phyloP scores from a whole-genome alignment of 208 protist species.

The Acanthamoeba royreba region DNA sequence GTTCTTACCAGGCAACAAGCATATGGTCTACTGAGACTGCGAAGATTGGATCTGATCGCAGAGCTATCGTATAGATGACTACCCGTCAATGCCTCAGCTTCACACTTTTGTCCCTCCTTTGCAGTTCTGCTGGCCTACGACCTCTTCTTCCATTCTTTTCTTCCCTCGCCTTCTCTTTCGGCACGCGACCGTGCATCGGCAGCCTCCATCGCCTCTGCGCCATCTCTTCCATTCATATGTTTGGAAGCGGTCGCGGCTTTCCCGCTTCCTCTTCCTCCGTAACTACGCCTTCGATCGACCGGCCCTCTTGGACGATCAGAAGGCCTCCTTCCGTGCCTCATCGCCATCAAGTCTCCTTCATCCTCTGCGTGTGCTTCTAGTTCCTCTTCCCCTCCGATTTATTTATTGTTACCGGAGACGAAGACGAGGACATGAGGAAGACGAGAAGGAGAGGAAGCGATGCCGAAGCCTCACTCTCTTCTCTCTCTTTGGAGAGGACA shows the following conservation, averaged over 20 bases:
- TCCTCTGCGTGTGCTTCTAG: not conserved
- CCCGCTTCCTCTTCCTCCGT: not conserved
- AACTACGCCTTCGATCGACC: too few species aligned
- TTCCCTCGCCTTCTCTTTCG: not conserved
- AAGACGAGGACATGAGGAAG: too few species aligned
- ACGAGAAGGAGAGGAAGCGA: too few species aligned
- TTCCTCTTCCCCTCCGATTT: not conserved
- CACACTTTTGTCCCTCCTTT: not conserved
- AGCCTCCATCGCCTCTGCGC: not conserved
- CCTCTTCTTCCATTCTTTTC: not conserved
- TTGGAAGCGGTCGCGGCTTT: not conserved
- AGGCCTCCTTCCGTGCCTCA: not conserved
- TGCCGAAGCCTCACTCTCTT: not conserved
- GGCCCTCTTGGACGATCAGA: too few species aligned
- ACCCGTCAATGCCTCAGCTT: not conserved
- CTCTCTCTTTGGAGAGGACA: not conserved
- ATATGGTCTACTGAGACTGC: not conserved
- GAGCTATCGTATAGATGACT: not conserved
- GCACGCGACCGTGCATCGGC: not conserved
- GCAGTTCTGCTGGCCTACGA: too few species aligned
- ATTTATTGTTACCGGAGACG: not conserved
- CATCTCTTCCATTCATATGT: not conserved
- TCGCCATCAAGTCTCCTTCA: not conserved
- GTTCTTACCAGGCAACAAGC: slow-evolving; percentile 10
- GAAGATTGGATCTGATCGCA: not conserved